These are phyloP conservation scores for Sporopachydermia quercuum DNA, from an alignment of 805 yeast genomes.

Conservation along the genomic window DNA sequence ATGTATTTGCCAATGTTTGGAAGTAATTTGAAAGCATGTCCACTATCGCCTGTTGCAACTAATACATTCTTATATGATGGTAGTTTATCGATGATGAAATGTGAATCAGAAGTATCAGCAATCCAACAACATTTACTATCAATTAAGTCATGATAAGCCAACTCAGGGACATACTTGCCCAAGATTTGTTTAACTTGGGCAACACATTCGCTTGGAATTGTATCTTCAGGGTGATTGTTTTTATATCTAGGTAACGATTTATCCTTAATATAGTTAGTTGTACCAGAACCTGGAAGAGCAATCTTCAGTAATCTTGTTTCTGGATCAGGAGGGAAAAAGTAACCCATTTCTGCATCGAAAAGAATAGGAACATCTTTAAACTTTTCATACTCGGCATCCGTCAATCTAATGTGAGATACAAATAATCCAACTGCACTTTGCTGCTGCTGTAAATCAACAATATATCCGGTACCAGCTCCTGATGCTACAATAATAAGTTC, in stretches of 20 bases:
- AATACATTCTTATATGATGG: conserved; percentile 20
- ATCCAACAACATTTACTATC: conserved; percentile 24
- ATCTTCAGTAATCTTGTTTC: conserved; percentile 22
- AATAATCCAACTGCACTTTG: conserved; percentile 21
- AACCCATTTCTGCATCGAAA: conserved; percentile 27
- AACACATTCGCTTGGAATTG: conserved; percentile 20
- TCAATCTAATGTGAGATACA: conserved; percentile 23
- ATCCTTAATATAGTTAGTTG: conserved; percentile 13
- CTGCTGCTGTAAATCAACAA: conserved; percentile 18
- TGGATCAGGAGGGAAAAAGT: conserved; percentile 33
- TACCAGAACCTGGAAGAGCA: conserved; percentile 18
- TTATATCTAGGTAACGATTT: conserved; percentile 23
- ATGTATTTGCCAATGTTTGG: conserved; percentile 33
- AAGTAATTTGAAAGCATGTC: conserved; percentile 31
- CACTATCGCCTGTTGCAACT: conserved; percentile 35
- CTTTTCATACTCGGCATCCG: conserved; percentile 20
- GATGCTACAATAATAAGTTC: conserved; percentile 20
- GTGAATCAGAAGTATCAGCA: conserved; percentile 25
- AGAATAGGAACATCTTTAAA: conserved; percentile 27
- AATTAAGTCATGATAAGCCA: conserved; percentile 21
- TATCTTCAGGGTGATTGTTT: conserved; percentile 16
- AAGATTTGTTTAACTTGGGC: conserved; percentile 17
- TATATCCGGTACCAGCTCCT: conserved; percentile 24
- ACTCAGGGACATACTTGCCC: conserved; percentile 23
- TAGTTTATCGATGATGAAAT: conserved; percentile 25